These are phyloP conservation scores for Polyplosphaeria fusca DNA, from an alignment of 495 filamentous ascomycete species.

Conservation along the genomic window DNA sequence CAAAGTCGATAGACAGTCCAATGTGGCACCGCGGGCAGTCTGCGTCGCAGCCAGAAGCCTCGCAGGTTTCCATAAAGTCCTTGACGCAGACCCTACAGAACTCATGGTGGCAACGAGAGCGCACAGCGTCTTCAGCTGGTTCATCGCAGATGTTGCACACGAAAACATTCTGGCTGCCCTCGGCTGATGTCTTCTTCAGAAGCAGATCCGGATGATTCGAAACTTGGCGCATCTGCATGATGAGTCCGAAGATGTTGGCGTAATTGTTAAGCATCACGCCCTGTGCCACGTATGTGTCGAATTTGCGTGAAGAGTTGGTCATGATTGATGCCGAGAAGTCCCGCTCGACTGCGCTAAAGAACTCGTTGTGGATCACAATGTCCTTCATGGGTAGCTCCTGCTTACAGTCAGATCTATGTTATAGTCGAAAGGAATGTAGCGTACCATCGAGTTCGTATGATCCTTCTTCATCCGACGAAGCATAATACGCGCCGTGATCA, in stretches of 20 bases:
- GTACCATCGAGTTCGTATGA: slow-evolving; percentile 75
- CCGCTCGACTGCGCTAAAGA: slow-evolving; percentile 90
- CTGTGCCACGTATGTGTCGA: slow-evolving; percentile 90
- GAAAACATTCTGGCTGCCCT: slow-evolving; percentile 83
- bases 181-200: slow-evolving; percentile 78
- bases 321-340: slow-evolving; percentile 96
- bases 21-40: slow-evolving; percentile 95
- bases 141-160: slow-evolving; percentile 95
- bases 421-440: not conserved
- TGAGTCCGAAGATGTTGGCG: slow-evolving; percentile 80
- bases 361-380: slow-evolving; percentile 85
- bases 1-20: slow-evolving; percentile 79
- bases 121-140: slow-evolving; percentile 88
- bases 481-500: slow-evolving; percentile 89
- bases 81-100: slow-evolving; percentile 90
- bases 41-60: slow-evolving; percentile 53
- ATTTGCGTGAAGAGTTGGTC: slow-evolving; percentile 78
- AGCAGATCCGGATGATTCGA: slow-evolving; percentile 95
- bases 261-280: slow-evolving; percentile 97
- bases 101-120: slow-evolving; percentile 86
- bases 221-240: slow-evolving; percentile 97
- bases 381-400: slow-evolving; percentile 90
- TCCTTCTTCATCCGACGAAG: slow-evolving; percentile 87
- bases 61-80: slow-evolving; percentile 73
- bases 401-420: not conserved